Conservation (phyloP, 2,329 filamentous ascomycete genomes). For the Sporothrix pallida region DNA sequence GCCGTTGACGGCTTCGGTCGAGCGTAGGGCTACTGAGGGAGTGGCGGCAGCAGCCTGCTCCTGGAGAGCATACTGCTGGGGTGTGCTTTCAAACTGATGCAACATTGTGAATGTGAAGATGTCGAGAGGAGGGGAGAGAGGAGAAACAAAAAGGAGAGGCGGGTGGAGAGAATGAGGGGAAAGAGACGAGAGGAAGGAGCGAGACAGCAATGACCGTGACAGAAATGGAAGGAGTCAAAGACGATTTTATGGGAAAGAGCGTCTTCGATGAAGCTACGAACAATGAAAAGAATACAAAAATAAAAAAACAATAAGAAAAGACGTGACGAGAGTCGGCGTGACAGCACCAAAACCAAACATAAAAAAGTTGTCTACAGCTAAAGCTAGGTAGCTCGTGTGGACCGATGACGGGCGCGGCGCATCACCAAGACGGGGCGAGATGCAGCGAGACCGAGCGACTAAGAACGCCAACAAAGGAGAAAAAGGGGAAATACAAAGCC, state of each 20-base stretch:
- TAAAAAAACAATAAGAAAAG: background rate
- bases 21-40: slow-evolving; percentile 47
- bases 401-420: slow-evolving; percentile 15
- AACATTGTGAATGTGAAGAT: slow-evolving; percentile 23
- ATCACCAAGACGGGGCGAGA: slow-evolving; percentile 22
- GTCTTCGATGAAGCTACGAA: background rate
- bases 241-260: slow-evolving; percentile 16
- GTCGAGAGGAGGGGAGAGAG: background rate
- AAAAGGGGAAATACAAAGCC: background rate
- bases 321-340: background rate
- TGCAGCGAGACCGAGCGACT: slow-evolving; percentile 24
- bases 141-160: background rate
- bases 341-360: background rate
- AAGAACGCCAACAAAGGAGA: background rate
- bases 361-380: background rate
- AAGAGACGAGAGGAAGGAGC: slow-evolving; percentile 4
- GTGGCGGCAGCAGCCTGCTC: slow-evolving; percentile 18
- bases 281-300: background rate
- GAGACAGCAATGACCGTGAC: slow-evolving; percentile 9
- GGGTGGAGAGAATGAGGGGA: background rate
- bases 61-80: slow-evolving; percentile 41
- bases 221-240: slow-evolving; percentile 1
- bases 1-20: slow-evolving; percentile 45
- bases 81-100: slow-evolving; percentile 38
- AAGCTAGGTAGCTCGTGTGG: slow-evolving; percentile 18